A percentile compares a stretch with the other conserved stretches of the same genome.
Evolutionary conservation across 2,329 filamentous ascomycete species (phyloP).

Genomic region (Geosmithia flava): DNA sequence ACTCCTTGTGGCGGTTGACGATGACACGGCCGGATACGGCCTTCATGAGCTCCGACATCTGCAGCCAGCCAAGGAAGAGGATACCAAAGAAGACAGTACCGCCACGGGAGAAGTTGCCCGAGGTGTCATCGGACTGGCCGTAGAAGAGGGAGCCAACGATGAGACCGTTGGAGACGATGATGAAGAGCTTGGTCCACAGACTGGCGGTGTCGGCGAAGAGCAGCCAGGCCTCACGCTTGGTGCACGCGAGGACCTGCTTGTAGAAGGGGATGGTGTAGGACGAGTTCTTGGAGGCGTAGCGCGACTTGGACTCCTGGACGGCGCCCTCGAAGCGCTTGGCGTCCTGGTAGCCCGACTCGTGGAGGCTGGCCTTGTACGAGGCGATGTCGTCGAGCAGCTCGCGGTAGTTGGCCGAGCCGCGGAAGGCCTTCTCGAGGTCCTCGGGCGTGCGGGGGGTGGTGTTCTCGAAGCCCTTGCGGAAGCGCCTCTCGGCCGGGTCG

Average conservation of each 20-base stretch:
- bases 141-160: constrained; percentile 75
- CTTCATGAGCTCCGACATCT: constrained; percentile 66
- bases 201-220: constrained; percentile 54
- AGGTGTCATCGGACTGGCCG: constrained; percentile 44
- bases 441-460: constrained; percentile 55
- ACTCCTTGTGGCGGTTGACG: constrained; percentile 30
- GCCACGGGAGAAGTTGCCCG: constrained; percentile 46
- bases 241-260: constrained; percentile 57
- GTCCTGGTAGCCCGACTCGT: constrained; percentile 42
- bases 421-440: constrained; percentile 56
- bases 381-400: constrained; percentile 46
- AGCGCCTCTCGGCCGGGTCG: constrained; percentile 56
- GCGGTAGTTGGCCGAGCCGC: constrained; percentile 45
- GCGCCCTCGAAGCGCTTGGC: constrained; percentile 54
- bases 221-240: constrained; percentile 60
- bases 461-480: constrained; percentile 50
- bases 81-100: constrained; percentile 35
- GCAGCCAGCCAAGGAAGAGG: constrained; percentile 48
- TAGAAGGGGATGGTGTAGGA: constrained; percentile 66
- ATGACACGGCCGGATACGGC: constrained; percentile 61
- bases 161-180: constrained; percentile 59
- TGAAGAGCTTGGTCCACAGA: constrained; percentile 68
- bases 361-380: constrained; percentile 28
- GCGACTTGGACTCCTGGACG: constrained; percentile 57
- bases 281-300: constrained; percentile 4